Conservation (phyloP, 2,329 filamentous ascomycete species). For the Trichophyton equinum region DNA sequence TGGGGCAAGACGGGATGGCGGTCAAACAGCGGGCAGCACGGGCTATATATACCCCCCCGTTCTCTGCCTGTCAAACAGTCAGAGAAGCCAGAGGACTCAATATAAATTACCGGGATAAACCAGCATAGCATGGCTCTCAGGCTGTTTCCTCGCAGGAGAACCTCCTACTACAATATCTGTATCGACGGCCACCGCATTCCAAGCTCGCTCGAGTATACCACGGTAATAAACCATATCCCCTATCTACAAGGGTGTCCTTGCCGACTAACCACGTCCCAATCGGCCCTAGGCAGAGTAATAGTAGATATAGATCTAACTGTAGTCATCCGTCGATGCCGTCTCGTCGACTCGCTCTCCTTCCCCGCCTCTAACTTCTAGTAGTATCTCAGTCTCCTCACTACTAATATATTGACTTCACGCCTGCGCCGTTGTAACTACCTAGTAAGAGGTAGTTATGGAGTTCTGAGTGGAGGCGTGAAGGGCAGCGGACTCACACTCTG, state of each 20-base stretch:
- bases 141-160: neutral
- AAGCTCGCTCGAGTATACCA: neutral
- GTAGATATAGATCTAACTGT: neutral
- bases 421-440: no score
- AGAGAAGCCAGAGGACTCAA: neutral
- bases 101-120: neutral
- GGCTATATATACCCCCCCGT: neutral
- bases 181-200: neutral
- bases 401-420: no score
- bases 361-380: neutral
- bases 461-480: no score
- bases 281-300: neutral
- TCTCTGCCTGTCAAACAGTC: neutral
- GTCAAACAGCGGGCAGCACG: neutral
- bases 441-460: no score
- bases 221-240: neutral
- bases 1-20: neutral
- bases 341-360: neutral
- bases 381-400: neutral
- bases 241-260: neutral
- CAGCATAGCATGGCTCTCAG: neutral
- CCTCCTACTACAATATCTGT: neutral
- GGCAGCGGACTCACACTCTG: no score
- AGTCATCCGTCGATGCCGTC: neutral
- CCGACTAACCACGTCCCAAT: neutral